Evolutionary conservation across 2,329 filamentous ascomycete species (phyloP), one percentile per base, ranked within the genome.

Genomic region (Fusarium chuoi): DNA sequence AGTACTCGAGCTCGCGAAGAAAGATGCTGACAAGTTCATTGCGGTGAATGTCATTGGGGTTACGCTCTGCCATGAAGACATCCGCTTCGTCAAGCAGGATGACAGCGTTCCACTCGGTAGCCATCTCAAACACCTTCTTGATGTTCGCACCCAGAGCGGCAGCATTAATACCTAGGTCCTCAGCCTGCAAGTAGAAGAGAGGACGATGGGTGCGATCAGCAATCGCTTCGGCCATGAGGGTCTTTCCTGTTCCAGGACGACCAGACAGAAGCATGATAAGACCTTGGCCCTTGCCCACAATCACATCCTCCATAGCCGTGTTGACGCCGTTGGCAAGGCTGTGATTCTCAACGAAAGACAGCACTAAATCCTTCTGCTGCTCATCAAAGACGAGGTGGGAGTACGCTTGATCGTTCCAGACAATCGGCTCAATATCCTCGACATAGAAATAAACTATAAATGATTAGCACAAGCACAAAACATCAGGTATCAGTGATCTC

Each of bases 11-110:
- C 79, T 85, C 84, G 26, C 83, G 81, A 28, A 86, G 78, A 70
- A 87, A 86, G 68, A 86, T 85, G 60, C 83, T 84, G 9, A 87
- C 84, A 7, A 88, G 80, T 54, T 84, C 86, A 75, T 89, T 89
- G 22, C 86, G 82, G 44, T 81, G 80, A 20, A 88, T 82, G 70
- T 88, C 84, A 44, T 82, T 81, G 44, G 82, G 81, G 59, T 84
- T 80, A 9, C 87, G 82, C 77, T 84, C 81, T 3, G 84, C 84
- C 78, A 89, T 84, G 77, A 88, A 89, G 5, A 89, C 85, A 68
- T 88, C 87, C 13, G 86, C 86, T 78, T 88, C 87, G 70, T 88
- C 87, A 7, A 89, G 82, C 8, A 89, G 80, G 26, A 89, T 78
- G 12, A 89, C 84, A 14, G 85, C 86, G 28, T 85, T 83, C 87